A percentile compares a stretch with the other conserved stretches of the same genome.
Conservation (phyloP, 2,329 filamentous ascomycete genomes). For the Nemania diffusa region DNA sequence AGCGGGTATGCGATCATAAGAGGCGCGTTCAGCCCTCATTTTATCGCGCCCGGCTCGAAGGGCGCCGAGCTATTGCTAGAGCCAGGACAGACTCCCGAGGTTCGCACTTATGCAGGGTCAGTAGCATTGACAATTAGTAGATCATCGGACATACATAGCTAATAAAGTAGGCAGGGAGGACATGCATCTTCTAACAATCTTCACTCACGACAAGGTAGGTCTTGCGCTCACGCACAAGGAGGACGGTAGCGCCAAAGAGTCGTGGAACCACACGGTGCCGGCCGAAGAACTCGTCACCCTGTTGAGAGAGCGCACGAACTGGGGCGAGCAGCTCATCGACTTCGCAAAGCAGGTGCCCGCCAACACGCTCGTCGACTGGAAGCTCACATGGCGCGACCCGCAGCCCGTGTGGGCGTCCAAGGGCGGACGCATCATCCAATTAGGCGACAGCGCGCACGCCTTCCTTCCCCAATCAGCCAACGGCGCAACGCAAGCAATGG, state of each 20-base stretch:
- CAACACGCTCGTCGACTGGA: constrained; percentile 53
- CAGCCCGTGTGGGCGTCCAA: constrained; percentile 49
- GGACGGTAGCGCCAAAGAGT: constrained; percentile 28
- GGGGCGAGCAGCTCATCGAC: constrained; percentile 31
- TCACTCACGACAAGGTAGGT: constrained; percentile 30
- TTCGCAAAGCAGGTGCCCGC: constrained; percentile 33
- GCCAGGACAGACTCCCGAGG: constrained; percentile 24
- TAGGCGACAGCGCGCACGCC: constrained; percentile 52
- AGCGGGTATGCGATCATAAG: constrained; percentile 25
- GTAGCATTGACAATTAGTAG: background rate
- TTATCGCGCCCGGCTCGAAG: constrained; percentile 18
- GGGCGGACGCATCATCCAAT: constrained; percentile 47
- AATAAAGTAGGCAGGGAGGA: constrained; percentile 9
- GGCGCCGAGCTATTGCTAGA: constrained; percentile 21
- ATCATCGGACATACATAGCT: background rate
- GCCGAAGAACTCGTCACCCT: constrained; percentile 22
- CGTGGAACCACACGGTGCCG: constrained; percentile 25
- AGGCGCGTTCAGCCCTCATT: constrained; percentile 26
- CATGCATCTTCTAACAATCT: constrained; percentile 27
- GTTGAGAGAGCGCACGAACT: constrained; percentile 24
- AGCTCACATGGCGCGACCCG: constrained; percentile 51
- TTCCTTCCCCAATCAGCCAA: constrained; percentile 52
- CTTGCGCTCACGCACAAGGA: constrained; percentile 31
- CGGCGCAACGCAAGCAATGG: constrained; percentile 52
- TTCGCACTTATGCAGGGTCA: constrained; percentile 30